phyloP scores from a whole-genome alignment of 2,329 filamentous ascomycete genomes.

The Arthrobotrys iridis region DNA sequence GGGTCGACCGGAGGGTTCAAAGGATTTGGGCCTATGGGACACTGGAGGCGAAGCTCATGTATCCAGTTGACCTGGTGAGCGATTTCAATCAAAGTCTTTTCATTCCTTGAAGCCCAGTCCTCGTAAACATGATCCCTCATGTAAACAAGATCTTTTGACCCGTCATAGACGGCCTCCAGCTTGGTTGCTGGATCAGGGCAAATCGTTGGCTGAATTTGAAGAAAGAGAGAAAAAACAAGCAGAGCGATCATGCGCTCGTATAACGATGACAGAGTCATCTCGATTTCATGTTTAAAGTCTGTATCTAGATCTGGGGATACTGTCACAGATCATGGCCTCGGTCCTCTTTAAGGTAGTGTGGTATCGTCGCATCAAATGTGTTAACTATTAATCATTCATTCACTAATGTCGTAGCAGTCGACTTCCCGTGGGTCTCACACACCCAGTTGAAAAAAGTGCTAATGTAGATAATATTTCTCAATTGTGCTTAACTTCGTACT shows the following conservation, averaged over 20 bases:
- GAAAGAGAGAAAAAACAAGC: not conserved
- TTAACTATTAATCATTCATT: too few relatives aligned
- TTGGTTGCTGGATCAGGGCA: not conserved
- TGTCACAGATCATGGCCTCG: too few relatives aligned
- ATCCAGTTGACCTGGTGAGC: not conserved
- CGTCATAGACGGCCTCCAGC: not conserved
- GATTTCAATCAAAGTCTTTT: not conserved
- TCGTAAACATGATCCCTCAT: not conserved
- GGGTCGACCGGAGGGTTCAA: not conserved
- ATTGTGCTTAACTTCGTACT: too few relatives aligned
- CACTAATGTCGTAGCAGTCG: too few relatives aligned
- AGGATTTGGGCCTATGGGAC: not conserved
- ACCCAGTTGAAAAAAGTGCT: too few relatives aligned
- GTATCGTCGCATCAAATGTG: too few relatives aligned
- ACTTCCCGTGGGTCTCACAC: too few relatives aligned
- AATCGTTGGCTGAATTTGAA: not conserved
- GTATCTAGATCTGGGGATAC: too few relatives aligned
- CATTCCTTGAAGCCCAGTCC: not conserved
- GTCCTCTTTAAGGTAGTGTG: too few relatives aligned
- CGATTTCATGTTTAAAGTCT: not conserved
- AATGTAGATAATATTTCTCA: too few relatives aligned
- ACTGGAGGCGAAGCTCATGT: not conserved
- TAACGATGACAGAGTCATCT: not conserved
- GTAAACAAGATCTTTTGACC: not conserved
- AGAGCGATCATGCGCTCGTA: not conserved